phyloP scores from a whole-genome alignment of 768 basidiomycete genomes.

The Omphalotus guepiniiformis region DNA sequence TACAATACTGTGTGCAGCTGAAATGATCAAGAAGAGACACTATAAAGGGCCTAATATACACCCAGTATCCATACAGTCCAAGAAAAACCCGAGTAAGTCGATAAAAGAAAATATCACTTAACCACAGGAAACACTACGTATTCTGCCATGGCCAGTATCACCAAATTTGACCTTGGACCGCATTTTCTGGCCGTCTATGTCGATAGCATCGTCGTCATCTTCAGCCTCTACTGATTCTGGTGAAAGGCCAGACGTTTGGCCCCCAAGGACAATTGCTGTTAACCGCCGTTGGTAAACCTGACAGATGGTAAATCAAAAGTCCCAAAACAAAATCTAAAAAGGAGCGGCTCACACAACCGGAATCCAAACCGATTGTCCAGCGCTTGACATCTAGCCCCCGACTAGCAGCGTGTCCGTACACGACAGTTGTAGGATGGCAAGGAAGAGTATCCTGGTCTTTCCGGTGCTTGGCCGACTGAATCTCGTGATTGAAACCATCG shows the following conservation, averaged over 20 bases:
- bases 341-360: conserved; percentile 66
- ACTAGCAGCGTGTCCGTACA: conserved; percentile 85
- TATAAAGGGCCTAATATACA: no score
- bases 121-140: conserved; percentile 55
- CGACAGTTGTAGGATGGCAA: conserved; percentile 70
- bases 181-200: conserved; percentile 16
- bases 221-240: conserved; percentile 13
- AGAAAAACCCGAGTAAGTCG: no score
- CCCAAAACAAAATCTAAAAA: not conserved
- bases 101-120: no score
- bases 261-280: conserved; percentile 62
- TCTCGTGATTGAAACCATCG: conserved; percentile 38
- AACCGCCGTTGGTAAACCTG: conserved; percentile 58
- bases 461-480: no score
- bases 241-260: conserved; percentile 3
- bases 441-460: conserved; percentile 33
- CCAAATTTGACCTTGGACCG: conserved; percentile 47
- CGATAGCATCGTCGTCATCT: conserved; percentile 13
- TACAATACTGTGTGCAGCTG: no score
- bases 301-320: conserved; percentile 6
- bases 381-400: conserved; percentile 78
- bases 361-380: conserved; percentile 84
- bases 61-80: no score
- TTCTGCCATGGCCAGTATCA: conserved; percentile 43
- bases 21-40: no score